These are phyloP conservation scores for Yamadazyma atmosphaerica DNA, from an alignment of 1,139 yeast species.

Conservation along the genomic window DNA sequence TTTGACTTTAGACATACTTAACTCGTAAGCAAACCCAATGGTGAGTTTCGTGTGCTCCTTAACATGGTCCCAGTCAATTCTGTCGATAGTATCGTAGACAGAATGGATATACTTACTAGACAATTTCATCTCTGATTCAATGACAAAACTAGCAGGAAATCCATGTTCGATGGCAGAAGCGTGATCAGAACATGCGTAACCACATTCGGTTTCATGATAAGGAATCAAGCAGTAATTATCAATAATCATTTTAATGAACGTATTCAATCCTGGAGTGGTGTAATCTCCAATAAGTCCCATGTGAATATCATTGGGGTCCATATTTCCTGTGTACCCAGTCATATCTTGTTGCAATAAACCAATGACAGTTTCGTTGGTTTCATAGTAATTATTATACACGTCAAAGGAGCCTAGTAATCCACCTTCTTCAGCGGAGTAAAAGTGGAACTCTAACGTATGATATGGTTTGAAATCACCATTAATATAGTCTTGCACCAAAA, in stretches of 20 bases:
- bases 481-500: conserved; percentile 43
- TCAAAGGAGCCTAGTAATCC: conserved; percentile 88
- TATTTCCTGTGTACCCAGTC: conserved; percentile 78
- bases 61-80: conserved; percentile 75
- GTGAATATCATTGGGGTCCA: conserved; percentile 57
- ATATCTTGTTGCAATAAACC: conserved; percentile 94
- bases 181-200: conserved; percentile 93
- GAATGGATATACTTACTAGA: conserved; percentile 75
- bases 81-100: conserved; percentile 76
- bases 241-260: conserved; percentile 62
- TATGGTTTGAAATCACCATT: conserved; percentile 50
- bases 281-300: conserved; percentile 81
- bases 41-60: conserved; percentile 69
- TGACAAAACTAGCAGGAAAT: conserved; percentile 77
- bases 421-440: conserved; percentile 94
- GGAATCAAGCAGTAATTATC: conserved; percentile 65
- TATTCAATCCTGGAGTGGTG: conserved; percentile 58
- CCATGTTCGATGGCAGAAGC: conserved; percentile 84
- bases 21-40: conserved; percentile 12
- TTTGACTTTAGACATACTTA: conserved; percentile 6
- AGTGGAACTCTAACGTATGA: conserved; percentile 87
- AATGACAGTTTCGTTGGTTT: conserved; percentile 52
- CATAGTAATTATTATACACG: conserved; percentile 59
- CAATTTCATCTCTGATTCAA: conserved; percentile 69
- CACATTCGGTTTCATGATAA: conserved; percentile 75